A percentile compares a stretch with the other conserved stretches of the same genome.
Evolutionary conservation across 768 basidiomycete species (phyloP).

Genomic region (Holtermanniella nyarrowii): DNA sequence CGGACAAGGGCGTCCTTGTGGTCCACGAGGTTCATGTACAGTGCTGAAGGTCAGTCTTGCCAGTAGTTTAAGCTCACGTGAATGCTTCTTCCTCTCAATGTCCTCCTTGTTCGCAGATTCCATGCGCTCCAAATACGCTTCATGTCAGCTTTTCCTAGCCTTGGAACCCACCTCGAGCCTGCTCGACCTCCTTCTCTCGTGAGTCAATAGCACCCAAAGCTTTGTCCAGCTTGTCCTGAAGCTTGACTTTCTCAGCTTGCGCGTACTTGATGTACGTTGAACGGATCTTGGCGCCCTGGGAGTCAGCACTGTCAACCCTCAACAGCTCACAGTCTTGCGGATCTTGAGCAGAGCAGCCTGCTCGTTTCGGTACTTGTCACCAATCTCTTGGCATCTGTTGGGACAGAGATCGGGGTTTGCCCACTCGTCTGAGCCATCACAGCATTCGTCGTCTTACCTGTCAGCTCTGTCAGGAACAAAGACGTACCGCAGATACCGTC

Average conservation of each 20-base stretch:
- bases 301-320: background rate
- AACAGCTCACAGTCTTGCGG: conserved; percentile 60
- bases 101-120: conserved; percentile 66
- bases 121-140: conserved; percentile 69
- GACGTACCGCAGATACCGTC: conserved; percentile 85
- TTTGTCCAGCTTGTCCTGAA: conserved; percentile 56
- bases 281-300: conserved; percentile 81
- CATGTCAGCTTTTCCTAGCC: conserved; percentile 2
- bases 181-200: conserved; percentile 61
- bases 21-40: conserved; percentile 62
- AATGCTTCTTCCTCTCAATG: conserved; percentile 72
- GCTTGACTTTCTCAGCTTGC: conserved; percentile 73
- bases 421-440: conserved; percentile 89
- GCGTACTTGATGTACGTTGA: conserved; percentile 78
- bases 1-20: conserved; percentile 69
- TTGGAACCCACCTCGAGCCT: conserved; percentile 52
- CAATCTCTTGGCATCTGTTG: conserved; percentile 66
- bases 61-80: conserved; percentile 52
- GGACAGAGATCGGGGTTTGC: conserved; percentile 57
- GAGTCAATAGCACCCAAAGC: conserved; percentile 52
- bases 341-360: conserved; percentile 65
- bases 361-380: conserved; percentile 57
- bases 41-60: conserved; percentile 47
- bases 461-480: conserved; percentile 16
- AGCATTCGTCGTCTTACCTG: conserved; percentile 70